These are phyloP conservation scores for Hericium rajendrae DNA, from an alignment of 768 basidiomycete genomes.

Conservation along the genomic window DNA sequence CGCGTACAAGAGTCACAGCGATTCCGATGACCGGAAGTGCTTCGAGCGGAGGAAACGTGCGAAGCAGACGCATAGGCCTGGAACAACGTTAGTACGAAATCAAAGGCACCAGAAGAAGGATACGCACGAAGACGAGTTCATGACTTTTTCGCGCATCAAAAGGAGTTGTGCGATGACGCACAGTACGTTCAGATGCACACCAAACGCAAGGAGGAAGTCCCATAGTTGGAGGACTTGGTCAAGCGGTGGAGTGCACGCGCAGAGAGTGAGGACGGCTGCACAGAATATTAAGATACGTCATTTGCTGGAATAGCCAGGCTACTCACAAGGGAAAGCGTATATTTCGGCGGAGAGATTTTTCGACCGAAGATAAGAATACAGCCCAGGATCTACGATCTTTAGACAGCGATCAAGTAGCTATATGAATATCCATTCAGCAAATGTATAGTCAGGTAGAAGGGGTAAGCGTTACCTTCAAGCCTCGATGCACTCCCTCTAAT, in stretches of 20 bases:
- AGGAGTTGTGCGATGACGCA: slow-evolving; percentile 94
- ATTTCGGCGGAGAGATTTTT: slow-evolving; percentile 94
- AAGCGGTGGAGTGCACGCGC: slow-evolving; percentile 93
- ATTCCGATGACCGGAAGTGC: slow-evolving; percentile 84
- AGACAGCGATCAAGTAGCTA: slow-evolving; percentile 91
- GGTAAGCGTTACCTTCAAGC: slow-evolving; percentile 58
- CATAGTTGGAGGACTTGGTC: slow-evolving; percentile 91
- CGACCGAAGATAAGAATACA: slow-evolving; percentile 71
- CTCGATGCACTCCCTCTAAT: slow-evolving; percentile 89
- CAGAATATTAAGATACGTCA: slow-evolving; percentile 1
- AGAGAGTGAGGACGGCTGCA: slow-evolving; percentile 84
- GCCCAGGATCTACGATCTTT: slow-evolving; percentile 81
- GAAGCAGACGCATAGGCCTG: slow-evolving; percentile 90
- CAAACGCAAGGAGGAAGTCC: slow-evolving; percentile 97
- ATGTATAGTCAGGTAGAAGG: too few species aligned
- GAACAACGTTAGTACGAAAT: not conserved
- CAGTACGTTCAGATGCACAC: slow-evolving; percentile 91
- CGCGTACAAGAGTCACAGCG: slow-evolving; percentile 88
- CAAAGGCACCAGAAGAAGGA: slow-evolving; percentile 1
- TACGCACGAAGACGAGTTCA: slow-evolving; percentile 74
- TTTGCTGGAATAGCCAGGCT: slow-evolving; percentile 1
- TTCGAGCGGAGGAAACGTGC: slow-evolving; percentile 89
- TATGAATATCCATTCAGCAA: not conserved
- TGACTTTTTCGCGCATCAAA: slow-evolving; percentile 82
- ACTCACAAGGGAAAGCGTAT: slow-evolving; percentile 93